Conservation (phyloP, 1,284 basidiomycete species). For the Leucoagaricus sp. region DNA sequence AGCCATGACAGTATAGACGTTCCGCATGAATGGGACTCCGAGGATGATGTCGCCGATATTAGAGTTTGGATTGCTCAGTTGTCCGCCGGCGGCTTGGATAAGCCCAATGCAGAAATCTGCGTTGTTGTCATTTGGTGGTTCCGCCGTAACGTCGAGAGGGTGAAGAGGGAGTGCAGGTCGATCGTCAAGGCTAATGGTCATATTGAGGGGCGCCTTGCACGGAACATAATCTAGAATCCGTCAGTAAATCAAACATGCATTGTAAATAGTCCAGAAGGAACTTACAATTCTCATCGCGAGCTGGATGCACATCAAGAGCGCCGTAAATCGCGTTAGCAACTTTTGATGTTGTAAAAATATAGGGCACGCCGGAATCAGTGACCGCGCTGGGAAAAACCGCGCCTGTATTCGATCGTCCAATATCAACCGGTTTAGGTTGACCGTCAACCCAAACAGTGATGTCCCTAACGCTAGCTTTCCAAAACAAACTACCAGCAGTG, state of each 20-base stretch:
- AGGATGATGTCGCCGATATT: conserved; percentile 64
- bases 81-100: conserved; percentile 55
- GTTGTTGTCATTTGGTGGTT: conserved; percentile 38
- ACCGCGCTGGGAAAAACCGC: conserved; percentile 55
- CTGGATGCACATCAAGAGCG: conserved; percentile 63
- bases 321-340: conserved; percentile 81
- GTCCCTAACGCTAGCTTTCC: conserved; percentile 56
- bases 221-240: conserved; percentile 72
- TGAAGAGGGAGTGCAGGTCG: conserved; percentile 60
- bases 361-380: conserved; percentile 68
- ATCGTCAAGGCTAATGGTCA: conserved; percentile 63
- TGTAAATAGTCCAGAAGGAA: conserved; percentile 11
- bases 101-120: conserved; percentile 60
- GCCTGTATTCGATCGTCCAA: conserved; percentile 35
- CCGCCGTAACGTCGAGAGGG: conserved; percentile 65
- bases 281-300: conserved; percentile 64
- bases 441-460: conserved; percentile 64
- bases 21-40: conserved; percentile 75
- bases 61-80: conserved; percentile 35
- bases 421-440: conserved; percentile 35
- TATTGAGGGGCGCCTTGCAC: conserved; percentile 66
- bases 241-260: conserved; percentile 6
- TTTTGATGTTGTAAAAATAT: conserved; percentile 56
- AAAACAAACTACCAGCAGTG: conserved; percentile 46
- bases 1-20: conserved; percentile 71